Conservation (phyloP, 164 flowering plant species). For the Umbellularia californica region DNA sequence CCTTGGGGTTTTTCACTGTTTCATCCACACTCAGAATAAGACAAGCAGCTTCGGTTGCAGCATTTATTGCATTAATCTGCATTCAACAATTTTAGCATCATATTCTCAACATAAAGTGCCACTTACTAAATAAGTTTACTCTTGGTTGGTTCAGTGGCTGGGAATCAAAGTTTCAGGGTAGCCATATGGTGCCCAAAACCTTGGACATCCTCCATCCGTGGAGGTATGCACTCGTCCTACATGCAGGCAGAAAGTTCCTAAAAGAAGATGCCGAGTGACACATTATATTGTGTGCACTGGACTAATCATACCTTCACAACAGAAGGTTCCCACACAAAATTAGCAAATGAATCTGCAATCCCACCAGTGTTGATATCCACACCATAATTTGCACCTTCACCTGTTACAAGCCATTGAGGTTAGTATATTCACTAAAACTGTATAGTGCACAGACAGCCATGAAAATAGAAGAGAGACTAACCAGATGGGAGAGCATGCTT, state of each 20-base stretch:
- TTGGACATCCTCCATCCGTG: no score
- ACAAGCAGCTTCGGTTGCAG: slow-evolving; percentile 97
- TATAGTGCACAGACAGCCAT: background rate
- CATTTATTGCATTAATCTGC: slow-evolving; percentile 97
- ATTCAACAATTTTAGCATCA: slow-evolving; percentile 4
- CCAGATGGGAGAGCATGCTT: slow-evolving; percentile 96
- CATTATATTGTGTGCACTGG: background rate
- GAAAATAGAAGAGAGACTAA: slow-evolving; percentile 20
- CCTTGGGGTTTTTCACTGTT: slow-evolving; percentile 97
- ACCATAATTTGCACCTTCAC: slow-evolving; percentile 90
- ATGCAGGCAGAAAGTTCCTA: no score
- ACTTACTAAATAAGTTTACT: no score
- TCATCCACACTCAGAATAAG: slow-evolving; percentile 93
- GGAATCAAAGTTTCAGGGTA: no score
- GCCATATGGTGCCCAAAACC: no score
- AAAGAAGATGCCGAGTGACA: background rate
- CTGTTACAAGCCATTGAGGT: slow-evolving; percentile 28
- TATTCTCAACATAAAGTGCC: background rate
- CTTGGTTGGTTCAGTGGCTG: no score
- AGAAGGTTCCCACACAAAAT: slow-evolving; percentile 99
- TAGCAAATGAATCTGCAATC: slow-evolving; percentile 85
- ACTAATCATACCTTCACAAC: slow-evolving; percentile 70
- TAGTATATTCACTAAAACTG: background rate
- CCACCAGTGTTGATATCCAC: slow-evolving; percentile 98
- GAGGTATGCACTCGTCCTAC: no score